Evolutionary conservation across 2,329 filamentous ascomycete genomes (phyloP).

Genomic region (Epichloe typhina): DNA sequence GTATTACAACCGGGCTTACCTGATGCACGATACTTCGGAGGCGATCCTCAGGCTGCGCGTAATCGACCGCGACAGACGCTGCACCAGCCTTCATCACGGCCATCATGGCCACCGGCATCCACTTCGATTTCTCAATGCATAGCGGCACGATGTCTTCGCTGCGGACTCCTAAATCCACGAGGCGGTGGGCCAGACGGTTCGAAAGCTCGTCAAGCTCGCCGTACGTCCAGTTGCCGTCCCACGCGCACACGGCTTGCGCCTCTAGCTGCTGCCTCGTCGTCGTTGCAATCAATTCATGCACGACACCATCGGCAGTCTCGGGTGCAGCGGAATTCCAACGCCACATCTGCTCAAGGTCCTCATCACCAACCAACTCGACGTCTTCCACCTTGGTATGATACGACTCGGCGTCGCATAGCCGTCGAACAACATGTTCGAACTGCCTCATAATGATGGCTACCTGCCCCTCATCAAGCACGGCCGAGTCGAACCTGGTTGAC

Average conservation of each 20-base stretch:
- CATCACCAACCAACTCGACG: background rate
- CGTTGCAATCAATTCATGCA: background rate
- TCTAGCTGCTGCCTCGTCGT: background rate
- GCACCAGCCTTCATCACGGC: conserved; percentile 17
- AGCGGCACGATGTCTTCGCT: conserved; percentile 11
- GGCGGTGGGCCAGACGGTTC: conserved; percentile 7
- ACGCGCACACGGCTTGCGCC: conserved; percentile 8
- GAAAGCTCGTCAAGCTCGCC: conserved; percentile 12
- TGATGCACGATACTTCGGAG: conserved; percentile 7
- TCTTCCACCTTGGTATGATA: conserved; percentile 3
- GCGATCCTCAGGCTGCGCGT: conserved; percentile 10
- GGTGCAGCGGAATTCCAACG: conserved; percentile 1
- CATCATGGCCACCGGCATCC: conserved; percentile 13
- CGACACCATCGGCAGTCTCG: background rate
- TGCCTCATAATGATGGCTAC: conserved; percentile 4
- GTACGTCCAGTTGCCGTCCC: conserved; percentile 15
- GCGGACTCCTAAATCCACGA: background rate
- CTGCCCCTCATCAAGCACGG: conserved; percentile 3
- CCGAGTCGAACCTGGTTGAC: conserved; percentile 7
- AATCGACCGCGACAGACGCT: conserved; percentile 15
- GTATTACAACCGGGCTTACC: conserved; percentile 2
- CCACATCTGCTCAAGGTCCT: conserved; percentile 3
- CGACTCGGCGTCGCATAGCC: conserved; percentile 2
- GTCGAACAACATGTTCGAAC: conserved; percentile 6
- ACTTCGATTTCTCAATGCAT: conserved; percentile 16